Conservation (phyloP, 23 red algal genomes). For the Gracilaria domingensis region DNA sequence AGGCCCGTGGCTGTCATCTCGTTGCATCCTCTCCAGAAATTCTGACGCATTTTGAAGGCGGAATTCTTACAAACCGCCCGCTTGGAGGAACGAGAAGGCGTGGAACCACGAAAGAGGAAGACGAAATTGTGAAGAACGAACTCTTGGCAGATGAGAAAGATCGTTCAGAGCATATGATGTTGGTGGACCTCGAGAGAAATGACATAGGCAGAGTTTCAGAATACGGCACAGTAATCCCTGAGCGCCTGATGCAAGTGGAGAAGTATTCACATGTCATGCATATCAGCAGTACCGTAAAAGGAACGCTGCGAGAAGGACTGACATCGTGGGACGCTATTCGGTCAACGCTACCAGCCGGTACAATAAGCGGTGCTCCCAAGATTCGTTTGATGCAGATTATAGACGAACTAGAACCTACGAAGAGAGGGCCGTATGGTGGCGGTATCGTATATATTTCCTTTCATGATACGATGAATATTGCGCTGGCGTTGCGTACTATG, state of each 20-base stretch:
- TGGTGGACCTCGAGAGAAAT: slow-evolving; percentile 99
- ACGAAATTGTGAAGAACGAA: slow-evolving; percentile 81
- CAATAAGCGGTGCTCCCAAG: slow-evolving; percentile 96
- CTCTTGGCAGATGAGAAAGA: slow-evolving; percentile 95
- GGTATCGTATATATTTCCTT: slow-evolving; percentile 98
- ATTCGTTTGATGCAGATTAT: slow-evolving; percentile 99
- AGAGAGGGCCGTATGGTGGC: slow-evolving; percentile 98
- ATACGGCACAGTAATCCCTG: slow-evolving; percentile 89
- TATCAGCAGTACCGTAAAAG: slow-evolving; percentile 90
- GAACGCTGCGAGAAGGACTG: slow-evolving; percentile 79
- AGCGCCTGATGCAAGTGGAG: slow-evolving; percentile 93
- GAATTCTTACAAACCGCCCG: slow-evolving; percentile 93
- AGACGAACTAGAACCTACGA: slow-evolving; percentile 93
- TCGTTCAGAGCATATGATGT: slow-evolving; percentile 95
- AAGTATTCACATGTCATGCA: slow-evolving; percentile 99
- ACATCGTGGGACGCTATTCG: slow-evolving; percentile 97
- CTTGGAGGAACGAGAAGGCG: slow-evolving; percentile 93
- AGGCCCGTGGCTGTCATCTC: slow-evolving; percentile 65
- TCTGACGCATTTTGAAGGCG: slow-evolving; percentile 76
- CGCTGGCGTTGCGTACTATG: slow-evolving; percentile 97
- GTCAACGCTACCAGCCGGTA: slow-evolving; percentile 92
- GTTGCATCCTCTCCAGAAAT: slow-evolving; percentile 99
- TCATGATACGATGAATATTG: slow-evolving; percentile 98
- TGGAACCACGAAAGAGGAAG: slow-evolving; percentile 84
- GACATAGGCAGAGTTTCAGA: slow-evolving; percentile 91